Conservation (phyloP, 176 grass and related monocot species). For the Chloris gayana region DNA sequence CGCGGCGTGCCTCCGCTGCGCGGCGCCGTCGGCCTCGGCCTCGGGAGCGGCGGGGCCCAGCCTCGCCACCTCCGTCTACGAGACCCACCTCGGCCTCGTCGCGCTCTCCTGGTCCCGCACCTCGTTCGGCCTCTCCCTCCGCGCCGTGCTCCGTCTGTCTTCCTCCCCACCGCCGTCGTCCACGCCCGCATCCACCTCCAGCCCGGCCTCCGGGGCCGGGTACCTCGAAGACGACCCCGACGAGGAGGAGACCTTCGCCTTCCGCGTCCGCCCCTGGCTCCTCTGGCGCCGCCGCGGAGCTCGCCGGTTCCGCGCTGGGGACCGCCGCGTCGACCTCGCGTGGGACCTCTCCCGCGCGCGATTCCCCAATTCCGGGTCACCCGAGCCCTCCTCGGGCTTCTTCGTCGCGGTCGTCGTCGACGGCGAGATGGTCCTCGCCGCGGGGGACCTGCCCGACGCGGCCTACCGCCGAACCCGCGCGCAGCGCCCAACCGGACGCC, state of each 20-base stretch:
- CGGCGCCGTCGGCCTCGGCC: neutral
- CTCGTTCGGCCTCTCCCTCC: slow-evolving; percentile 70
- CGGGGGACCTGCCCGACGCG: slow-evolving; percentile 64
- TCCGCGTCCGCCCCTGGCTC: slow-evolving; percentile 70
- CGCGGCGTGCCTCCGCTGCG: slow-evolving; percentile 50
- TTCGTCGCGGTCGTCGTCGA: slow-evolving; percentile 70
- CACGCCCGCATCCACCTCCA: neutral
- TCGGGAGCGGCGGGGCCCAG: slow-evolving; percentile 37
- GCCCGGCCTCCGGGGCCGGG: neutral
- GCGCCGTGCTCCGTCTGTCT: slow-evolving; percentile 60
- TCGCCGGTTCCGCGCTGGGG: slow-evolving; percentile 46
- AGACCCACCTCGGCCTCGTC: slow-evolving; percentile 70
- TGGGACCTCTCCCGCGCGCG: slow-evolving; percentile 71
- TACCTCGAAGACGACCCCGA: slow-evolving; percentile 38
- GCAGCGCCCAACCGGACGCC: neutral
- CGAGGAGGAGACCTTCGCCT: slow-evolving; percentile 55
- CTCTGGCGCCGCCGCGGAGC: slow-evolving; percentile 63
- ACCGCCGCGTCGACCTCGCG: slow-evolving; percentile 49
- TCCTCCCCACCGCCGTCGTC: neutral
- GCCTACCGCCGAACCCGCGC: slow-evolving; percentile 53
- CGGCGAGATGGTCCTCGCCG: slow-evolving; percentile 70
- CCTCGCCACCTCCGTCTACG: slow-evolving; percentile 77
- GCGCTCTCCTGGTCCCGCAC: slow-evolving; percentile 75
- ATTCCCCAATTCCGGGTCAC: slow-evolving; percentile 43
- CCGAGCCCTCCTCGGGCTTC: slow-evolving; percentile 66